Evolutionary conservation across 495 filamentous ascomycete genomes (phyloP).

Genomic region (Aspergillus ostianus): DNA sequence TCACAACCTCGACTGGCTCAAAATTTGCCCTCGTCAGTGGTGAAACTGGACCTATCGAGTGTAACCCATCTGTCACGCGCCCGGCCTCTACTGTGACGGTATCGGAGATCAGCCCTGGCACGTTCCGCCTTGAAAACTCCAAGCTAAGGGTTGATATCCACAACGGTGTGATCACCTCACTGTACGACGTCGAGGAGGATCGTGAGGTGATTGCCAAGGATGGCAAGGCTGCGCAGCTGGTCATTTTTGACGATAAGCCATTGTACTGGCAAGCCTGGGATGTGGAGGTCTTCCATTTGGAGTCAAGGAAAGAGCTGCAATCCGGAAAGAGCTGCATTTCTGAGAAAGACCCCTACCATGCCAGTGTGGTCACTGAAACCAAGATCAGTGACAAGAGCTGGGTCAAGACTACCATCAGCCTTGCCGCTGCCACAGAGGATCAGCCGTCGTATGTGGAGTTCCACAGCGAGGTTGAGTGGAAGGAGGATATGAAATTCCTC

Average conservation of each 20-base stretch:
- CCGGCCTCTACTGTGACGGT: conserved; percentile 55
- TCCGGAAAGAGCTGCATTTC: conserved; percentile 63
- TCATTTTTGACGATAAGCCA: conserved; percentile 97
- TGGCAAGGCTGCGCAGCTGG: conserved; percentile 82
- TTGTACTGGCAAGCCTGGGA: conserved; percentile 99
- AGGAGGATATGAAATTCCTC: conserved; percentile 93
- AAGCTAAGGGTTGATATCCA: conserved; percentile 70
- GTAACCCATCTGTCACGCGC: conserved; percentile 45
- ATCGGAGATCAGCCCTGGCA: conserved; percentile 60
- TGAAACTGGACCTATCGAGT: conserved; percentile 44
- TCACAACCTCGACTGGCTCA: conserved; percentile 26
- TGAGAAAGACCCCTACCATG: conserved; percentile 72
- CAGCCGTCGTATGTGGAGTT: conserved; percentile 75
- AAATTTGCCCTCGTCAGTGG: conserved; percentile 50
- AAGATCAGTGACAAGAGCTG: conserved; percentile 84
- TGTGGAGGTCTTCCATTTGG: conserved; percentile 92
- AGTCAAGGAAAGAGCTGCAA: conserved; percentile 73
- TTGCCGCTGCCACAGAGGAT: conserved; percentile 62
- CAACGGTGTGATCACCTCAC: conserved; percentile 74
- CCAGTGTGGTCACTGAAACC: conserved; percentile 75
- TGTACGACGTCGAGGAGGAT: conserved; percentile 66
- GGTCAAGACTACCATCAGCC: conserved; percentile 81
- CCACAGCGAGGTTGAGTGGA: conserved; percentile 83
- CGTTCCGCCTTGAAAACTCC: conserved; percentile 75
- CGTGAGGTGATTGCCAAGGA: conserved; percentile 79